Base-by-base conservation (phyloP, 1,139 yeast species). In the Yamadazyma mexicana region DNA sequence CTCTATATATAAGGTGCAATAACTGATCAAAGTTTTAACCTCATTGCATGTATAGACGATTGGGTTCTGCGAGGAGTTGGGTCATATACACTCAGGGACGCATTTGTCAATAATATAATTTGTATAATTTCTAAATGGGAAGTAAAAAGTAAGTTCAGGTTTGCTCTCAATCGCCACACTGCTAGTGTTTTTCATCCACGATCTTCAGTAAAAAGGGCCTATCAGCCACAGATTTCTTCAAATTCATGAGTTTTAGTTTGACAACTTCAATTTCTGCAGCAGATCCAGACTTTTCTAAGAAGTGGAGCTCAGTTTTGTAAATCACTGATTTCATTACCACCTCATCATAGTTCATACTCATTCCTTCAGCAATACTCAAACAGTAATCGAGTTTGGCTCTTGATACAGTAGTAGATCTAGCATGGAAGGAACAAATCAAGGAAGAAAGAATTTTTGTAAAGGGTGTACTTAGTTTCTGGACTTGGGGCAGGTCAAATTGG, bases 331-430 rank as follows among this genome's bases (percentile, higher is more conserved):
- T 33, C 16, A 28, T 16, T 20, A 28, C 5, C 20, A 28, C 18
- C 4, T 24, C 37, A 4, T 12, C 16, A 26, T 22, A 8, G 11
- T 22, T 20, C 9, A 17, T 16, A 5, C 30, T 30, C 6, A 28
- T 16, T 22, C 31, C 34, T n/a, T 32, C 31, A 5, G 33, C 29
- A 12, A 35, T n/a, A n/a, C 15, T n/a, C 15, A 26, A 14, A 28
- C 42, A 43, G 12, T 31, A 28, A 3, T 23, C 27, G n/a, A 39
- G 11, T 24, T 39, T 36, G 3, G 18, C 14, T 11, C 33, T 32
- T 5, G 55, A 32, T 25, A 23, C 40, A 16, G 26, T 39, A 28
- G 47, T 46, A 12, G 64, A 48, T 15, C 56, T 59, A 8, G 25
- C 36, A 9, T 44, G 33, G 11, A 53, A 18, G 2, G 29, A 25